These are phyloP conservation scores for Erysimum cheiri DNA, from an alignment of 441 rosid species.

Conservation along the genomic window DNA sequence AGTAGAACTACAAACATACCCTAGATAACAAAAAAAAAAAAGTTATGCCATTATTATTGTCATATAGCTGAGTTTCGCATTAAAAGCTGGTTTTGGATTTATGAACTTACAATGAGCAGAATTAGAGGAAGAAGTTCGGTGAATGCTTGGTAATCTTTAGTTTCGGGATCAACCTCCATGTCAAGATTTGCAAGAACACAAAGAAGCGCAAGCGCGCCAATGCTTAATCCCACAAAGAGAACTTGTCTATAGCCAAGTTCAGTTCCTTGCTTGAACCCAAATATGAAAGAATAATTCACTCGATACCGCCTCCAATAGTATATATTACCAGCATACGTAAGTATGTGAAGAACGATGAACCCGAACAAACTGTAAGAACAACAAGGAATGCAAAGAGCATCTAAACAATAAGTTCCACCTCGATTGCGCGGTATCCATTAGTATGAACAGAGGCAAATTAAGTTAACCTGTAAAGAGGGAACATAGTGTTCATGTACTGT, in stretches of 20 bases:
- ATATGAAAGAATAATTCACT: conserved; percentile 49
- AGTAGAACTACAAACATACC: conserved; percentile 40
- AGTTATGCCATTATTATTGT: neutral
- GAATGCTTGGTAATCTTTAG: conserved; percentile 44
- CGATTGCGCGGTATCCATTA: neutral
- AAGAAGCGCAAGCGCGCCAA: conserved; percentile 36
- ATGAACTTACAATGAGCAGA: conserved; percentile 40
- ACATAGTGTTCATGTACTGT: conserved; percentile 68
- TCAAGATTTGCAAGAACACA: conserved; percentile 46
- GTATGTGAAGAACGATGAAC: conserved; percentile 51
- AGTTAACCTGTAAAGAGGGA: conserved; percentile 72
- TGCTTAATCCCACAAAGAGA: conserved; percentile 40
- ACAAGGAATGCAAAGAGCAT: neutral
- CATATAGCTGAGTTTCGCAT: neutral
- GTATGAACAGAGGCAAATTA: neutral
- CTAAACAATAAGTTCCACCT: neutral
- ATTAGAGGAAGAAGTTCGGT: conserved; percentile 54
- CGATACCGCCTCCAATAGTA: conserved; percentile 53
- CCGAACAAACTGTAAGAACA: conserved; percentile 48
- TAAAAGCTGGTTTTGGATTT: neutral
- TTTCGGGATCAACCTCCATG: conserved; percentile 49
- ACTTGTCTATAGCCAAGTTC: conserved; percentile 46
- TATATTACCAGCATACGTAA: conserved; percentile 48
- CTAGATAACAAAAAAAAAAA: conserved; percentile 41
- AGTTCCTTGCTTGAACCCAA: conserved; percentile 50